Evolutionary conservation across 2,329 filamentous ascomycete genomes (phyloP), one percentile per base, ranked within the genome.

Genomic region (Botryotinia convoluta): DNA sequence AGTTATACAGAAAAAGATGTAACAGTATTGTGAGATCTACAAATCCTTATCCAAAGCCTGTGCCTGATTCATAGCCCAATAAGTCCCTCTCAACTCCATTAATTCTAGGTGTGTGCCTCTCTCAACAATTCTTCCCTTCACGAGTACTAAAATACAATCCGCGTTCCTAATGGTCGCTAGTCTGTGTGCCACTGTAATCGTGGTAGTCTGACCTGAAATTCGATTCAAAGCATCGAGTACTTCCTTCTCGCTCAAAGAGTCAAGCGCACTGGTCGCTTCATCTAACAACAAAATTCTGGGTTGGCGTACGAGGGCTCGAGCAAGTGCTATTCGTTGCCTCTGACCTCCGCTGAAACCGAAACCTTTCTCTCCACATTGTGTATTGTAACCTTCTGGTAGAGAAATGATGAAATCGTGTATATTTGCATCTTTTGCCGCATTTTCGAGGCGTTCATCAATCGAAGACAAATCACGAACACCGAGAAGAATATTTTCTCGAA

Each of bases 241-340:
- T 4, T 93, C 88, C 78, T 92, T 90, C 81, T 95, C 93, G 0
- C 87, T 90, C 81, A 93, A 90, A 0, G 88, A 90, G 80, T 93
- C 94, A 5, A 97, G 83, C 0, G 92, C 92, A 7, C 89, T 91
- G 5, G 93, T 94, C 4, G 93, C 93, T 84, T 96, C 93, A 78
- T 96, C 93, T 0, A 96, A 87, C 0, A 95, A 87, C 10, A 98
- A 84, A 74, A 98, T 90, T 82, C 92, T 94, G 8, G 95, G 95
- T 78, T 97, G 89, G 29, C 95, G 91, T 61, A 98, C 90, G 26
- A 98, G 85, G 0, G 95, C 95, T 9, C 95, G 90, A 4, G 95
- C 95, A 80, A 98, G 98, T 69, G 78, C 94, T 59, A 98, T 91
- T 74, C 95, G 92, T 82, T 98, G 95, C 81, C 97, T 97, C 83